Conservation (phyloP, 345 rosid species). For the Cardamine resedifolia region DNA sequence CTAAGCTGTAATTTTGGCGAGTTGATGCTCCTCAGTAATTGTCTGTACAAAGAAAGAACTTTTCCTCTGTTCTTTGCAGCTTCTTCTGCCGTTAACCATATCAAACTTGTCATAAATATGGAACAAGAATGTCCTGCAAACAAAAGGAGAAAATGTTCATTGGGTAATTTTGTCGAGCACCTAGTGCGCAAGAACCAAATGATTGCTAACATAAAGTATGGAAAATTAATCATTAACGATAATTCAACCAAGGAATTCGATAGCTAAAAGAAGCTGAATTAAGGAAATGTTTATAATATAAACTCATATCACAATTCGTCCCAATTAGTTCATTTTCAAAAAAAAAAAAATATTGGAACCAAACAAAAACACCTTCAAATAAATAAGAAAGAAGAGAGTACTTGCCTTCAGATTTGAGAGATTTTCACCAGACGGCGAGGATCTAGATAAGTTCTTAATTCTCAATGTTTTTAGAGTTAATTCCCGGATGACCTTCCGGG, state of each 20-base stretch:
- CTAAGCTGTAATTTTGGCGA: conserved; percentile 55
- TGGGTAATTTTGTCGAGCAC: conserved; percentile 33
- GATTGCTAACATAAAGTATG: too few species aligned
- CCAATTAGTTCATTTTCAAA: not conserved
- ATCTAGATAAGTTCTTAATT: too few species aligned
- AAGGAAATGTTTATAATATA: not conserved
- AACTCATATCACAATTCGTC: not conserved
- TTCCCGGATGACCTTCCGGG: too few species aligned
- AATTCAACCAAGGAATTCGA: not conserved
- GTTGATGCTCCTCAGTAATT: conserved; percentile 53
- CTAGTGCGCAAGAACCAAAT: conserved; percentile 23
- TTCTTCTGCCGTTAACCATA: conserved; percentile 59
- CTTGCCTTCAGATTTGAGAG: conserved; percentile 9
- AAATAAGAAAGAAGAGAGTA: not conserved
- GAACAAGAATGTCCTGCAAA: conserved; percentile 19
- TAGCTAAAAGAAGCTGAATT: not conserved
- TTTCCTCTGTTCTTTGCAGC: conserved; percentile 52
- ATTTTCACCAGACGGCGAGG: conserved; percentile 10
- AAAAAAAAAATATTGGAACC: too few species aligned
- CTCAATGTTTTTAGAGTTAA: too few species aligned
- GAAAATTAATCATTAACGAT: not conserved
- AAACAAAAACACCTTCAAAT: not conserved
- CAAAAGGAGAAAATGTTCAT: not conserved
- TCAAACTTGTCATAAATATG: conserved; percentile 35
- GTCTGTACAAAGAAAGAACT: conserved; percentile 54